Conservation (phyloP, 2,329 filamentous ascomycete species). For the Fusarium sp. region DNA sequence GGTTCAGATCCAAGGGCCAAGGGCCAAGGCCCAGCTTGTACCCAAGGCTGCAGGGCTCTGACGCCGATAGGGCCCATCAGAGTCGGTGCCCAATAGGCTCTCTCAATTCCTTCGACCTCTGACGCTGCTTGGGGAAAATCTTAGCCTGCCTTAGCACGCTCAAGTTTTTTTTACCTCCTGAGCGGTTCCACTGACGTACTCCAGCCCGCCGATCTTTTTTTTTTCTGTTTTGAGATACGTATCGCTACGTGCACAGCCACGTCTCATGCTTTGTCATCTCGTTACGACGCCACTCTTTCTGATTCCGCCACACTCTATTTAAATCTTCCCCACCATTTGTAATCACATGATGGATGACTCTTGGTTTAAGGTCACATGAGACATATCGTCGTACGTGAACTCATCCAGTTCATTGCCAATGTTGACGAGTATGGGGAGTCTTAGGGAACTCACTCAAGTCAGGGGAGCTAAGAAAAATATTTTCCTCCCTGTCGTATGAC, state of each 20-base stretch:
- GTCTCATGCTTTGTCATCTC: slow-evolving; percentile 39
- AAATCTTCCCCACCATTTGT: slow-evolving; percentile 18
- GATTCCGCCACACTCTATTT: slow-evolving; percentile 47
- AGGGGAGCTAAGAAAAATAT: slow-evolving; percentile 20
- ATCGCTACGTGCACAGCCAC: slow-evolving; percentile 46
- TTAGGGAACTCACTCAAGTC: slow-evolving; percentile 16
- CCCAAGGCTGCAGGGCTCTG: slow-evolving; percentile 32
- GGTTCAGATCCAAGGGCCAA: slow-evolving; percentile 26
- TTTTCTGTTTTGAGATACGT: background rate
- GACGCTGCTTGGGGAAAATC: slow-evolving; percentile 37
- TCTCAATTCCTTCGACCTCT: slow-evolving; percentile 38
- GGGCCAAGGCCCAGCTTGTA: slow-evolving; percentile 33
- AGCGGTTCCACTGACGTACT: slow-evolving; percentile 46
- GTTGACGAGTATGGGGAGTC: slow-evolving; percentile 1
- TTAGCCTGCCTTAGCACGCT: slow-evolving; percentile 35
- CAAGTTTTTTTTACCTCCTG: slow-evolving; percentile 37
- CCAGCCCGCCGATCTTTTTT: slow-evolving; percentile 42
- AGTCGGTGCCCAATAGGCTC: slow-evolving; percentile 33
- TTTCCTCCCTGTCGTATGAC: slow-evolving; percentile 40
- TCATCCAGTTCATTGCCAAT: slow-evolving; percentile 16
- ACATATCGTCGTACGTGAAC: slow-evolving; percentile 34
- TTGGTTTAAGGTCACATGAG: slow-evolving; percentile 36
- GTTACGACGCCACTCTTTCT: slow-evolving; percentile 12
- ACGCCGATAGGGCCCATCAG: slow-evolving; percentile 33
- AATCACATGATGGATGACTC: slow-evolving; percentile 48